Evolutionary conservation across 83 land plant genomes (phyloP).

Genomic region (Diphasiastrum complanatum): DNA sequence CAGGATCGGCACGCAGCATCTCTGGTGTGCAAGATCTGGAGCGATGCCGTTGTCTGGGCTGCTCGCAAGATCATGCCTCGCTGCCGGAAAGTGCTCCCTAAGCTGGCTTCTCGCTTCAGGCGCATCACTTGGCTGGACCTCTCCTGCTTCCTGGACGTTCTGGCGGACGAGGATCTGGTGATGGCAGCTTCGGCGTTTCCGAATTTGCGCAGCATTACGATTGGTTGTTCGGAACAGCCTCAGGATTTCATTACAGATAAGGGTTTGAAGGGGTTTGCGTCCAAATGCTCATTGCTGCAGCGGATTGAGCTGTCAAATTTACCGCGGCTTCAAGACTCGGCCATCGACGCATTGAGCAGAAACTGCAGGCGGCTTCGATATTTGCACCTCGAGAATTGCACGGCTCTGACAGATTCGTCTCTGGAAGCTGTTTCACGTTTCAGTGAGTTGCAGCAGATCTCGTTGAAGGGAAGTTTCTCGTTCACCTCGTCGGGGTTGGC

Average conservation of each 20-base stretch:
- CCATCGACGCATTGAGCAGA: slow-evolving; percentile 13
- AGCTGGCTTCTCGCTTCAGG: slow-evolving; percentile 15
- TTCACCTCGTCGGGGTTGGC: slow-evolving; percentile 31
- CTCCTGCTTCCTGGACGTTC: slow-evolving; percentile 15
- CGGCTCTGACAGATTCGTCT: slow-evolving; percentile 20
- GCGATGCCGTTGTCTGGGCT: slow-evolving; percentile 23
- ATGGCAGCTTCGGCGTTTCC: slow-evolving; percentile 8
- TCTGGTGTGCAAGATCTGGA: slow-evolving; percentile 35
- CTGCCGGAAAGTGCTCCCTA: slow-evolving; percentile 7
- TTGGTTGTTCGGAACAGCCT: slow-evolving; percentile 21
- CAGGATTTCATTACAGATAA: slow-evolving; percentile 29
- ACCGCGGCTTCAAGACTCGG: slow-evolving; percentile 21
- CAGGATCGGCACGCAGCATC: slow-evolving; percentile 30
- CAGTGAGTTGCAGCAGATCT: slow-evolving; percentile 22
- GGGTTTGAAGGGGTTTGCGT: slow-evolving; percentile 25
- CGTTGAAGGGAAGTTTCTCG: slow-evolving; percentile 22
- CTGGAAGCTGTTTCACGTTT: slow-evolving; percentile 21
- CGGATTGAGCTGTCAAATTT: slow-evolving; percentile 18
- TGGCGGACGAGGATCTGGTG: slow-evolving; percentile 24
- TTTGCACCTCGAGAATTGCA: slow-evolving; percentile 24
- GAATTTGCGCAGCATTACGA: background rate
- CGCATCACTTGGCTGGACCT: slow-evolving; percentile 21
- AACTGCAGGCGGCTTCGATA: slow-evolving; percentile 13
- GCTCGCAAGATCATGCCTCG: slow-evolving; percentile 18
- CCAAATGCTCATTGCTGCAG: slow-evolving; percentile 13